These are phyloP conservation scores for Pisolithus orientalis DNA, from an alignment of 768 basidiomycete species.

Conservation along the genomic window DNA sequence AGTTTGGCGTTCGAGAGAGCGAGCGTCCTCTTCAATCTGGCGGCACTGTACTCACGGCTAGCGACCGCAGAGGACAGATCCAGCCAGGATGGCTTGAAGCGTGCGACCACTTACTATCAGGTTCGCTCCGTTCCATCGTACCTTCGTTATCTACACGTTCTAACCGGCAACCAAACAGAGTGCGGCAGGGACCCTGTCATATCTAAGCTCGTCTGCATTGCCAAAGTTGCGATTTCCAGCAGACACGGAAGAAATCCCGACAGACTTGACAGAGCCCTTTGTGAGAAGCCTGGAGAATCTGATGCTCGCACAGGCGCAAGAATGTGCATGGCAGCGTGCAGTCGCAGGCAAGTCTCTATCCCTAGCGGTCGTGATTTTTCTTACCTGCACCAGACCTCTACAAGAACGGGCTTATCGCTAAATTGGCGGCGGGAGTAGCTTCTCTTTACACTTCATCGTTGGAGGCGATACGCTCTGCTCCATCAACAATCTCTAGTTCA, in stretches of 20 bases:
- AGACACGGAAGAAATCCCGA: constrained; percentile 47
- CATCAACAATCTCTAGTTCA: constrained; percentile 36
- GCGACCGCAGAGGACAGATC: constrained; percentile 67
- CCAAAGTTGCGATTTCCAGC: constrained; percentile 44
- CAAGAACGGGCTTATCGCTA: constrained; percentile 80
- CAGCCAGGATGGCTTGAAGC: constrained; percentile 74
- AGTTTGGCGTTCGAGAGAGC: constrained; percentile 83
- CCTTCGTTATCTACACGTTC: constrained; percentile 9
- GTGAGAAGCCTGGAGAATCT: constrained; percentile 62
- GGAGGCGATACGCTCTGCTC: constrained; percentile 37
- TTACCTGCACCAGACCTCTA: constrained; percentile 41
- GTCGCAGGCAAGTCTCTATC: constrained; percentile 52
- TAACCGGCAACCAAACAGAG: constrained; percentile 45
- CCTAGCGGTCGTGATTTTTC: not conserved
- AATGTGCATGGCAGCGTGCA: constrained; percentile 94
- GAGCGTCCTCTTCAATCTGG: constrained; percentile 78
- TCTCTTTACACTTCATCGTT: constrained; percentile 56
- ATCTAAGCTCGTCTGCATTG: constrained; percentile 46
- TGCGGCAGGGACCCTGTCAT: constrained; percentile 69
- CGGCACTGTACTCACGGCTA: constrained; percentile 78
- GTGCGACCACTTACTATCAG: constrained; percentile 66
- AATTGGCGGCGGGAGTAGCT: constrained; percentile 71
- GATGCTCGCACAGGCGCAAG: constrained; percentile 92
- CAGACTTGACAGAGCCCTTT: constrained; percentile 62
- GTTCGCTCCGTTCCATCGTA: constrained; percentile 27